phyloP scores from a whole-genome alignment of 352 stramenopile species.

The Phytophthora crassamura region DNA sequence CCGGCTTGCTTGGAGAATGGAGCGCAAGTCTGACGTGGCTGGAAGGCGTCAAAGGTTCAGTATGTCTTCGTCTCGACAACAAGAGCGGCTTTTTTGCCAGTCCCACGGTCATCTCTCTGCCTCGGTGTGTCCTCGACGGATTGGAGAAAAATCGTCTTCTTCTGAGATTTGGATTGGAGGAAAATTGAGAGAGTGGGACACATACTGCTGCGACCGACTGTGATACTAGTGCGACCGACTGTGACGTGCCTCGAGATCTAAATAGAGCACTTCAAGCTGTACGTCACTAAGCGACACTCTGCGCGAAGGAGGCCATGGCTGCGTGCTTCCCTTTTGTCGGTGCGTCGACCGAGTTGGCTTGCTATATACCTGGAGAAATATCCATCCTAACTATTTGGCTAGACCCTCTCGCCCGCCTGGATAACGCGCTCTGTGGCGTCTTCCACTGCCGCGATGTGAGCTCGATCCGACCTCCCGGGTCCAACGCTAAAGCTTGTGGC shows the following conservation, averaged over 20 bases:
- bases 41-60: neutral
- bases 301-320: constrained; percentile 23
- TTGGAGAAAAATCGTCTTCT: constrained; percentile 5
- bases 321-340: constrained; percentile 46
- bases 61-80: constrained; percentile 18
- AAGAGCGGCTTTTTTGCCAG: constrained; percentile 5
- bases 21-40: constrained; percentile 1
- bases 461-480: neutral
- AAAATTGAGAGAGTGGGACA: constrained; percentile 7
- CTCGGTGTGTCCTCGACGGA: constrained; percentile 17
- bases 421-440: constrained; percentile 40
- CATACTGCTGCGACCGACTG: neutral
- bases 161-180: neutral
- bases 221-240: constrained; percentile 12
- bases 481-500: neutral
- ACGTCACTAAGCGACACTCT: neutral
- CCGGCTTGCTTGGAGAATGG: neutral
- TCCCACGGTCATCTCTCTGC: constrained; percentile 25
- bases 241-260: neutral
- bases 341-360: constrained; percentile 12
- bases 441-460: constrained; percentile 21
- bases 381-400: neutral
- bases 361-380: neutral
- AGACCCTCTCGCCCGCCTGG: constrained; percentile 37
- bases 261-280: constrained; percentile 7